These are phyloP conservation scores for Fusarium floridanum DNA, from an alignment of 2,329 filamentous ascomycete genomes.

Conservation along the genomic window DNA sequence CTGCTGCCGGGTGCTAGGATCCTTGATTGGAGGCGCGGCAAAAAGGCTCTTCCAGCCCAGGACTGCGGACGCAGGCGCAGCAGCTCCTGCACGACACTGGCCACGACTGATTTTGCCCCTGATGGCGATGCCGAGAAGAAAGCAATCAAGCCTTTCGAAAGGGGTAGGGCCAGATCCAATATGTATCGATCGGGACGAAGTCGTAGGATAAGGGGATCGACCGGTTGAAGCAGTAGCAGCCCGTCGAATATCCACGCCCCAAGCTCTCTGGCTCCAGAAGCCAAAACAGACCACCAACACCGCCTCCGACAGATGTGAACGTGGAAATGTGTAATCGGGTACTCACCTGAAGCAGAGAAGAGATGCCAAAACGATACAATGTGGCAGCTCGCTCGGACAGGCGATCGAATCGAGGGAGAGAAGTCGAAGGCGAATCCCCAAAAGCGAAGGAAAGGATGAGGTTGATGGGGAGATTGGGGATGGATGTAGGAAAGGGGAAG, in stretches of 20 bases:
- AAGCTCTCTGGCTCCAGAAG: slow-evolving; percentile 21
- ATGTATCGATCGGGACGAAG: background rate
- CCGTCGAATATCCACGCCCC: slow-evolving; percentile 24
- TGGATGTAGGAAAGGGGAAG: slow-evolving; percentile 45
- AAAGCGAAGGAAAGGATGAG: slow-evolving; percentile 33
- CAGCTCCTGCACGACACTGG: slow-evolving; percentile 30
- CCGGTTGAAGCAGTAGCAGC: slow-evolving; percentile 7
- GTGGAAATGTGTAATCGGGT: slow-evolving; percentile 12
- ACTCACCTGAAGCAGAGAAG: slow-evolving; percentile 40
- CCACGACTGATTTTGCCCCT: slow-evolving; percentile 25
- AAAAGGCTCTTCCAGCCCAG: slow-evolving; percentile 39
- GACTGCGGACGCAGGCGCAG: slow-evolving; percentile 33
- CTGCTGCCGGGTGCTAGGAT: slow-evolving; percentile 39
- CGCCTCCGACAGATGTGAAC: background rate
- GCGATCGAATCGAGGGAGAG: slow-evolving; percentile 35
- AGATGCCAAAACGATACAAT: slow-evolving; percentile 38
- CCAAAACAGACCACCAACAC: slow-evolving; percentile 30
- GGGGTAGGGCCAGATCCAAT: background rate
- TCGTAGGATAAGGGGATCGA: slow-evolving; percentile 15
- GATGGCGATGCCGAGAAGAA: slow-evolving; percentile 15
- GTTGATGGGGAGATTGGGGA: slow-evolving; percentile 42
- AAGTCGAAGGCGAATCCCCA: slow-evolving; percentile 38
- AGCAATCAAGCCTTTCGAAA: slow-evolving; percentile 11
- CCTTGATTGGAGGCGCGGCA: slow-evolving; percentile 43
- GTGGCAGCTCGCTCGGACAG: slow-evolving; percentile 29